These are phyloP conservation scores for Fusarium austroafricanum DNA, from an alignment of 2,329 filamentous ascomycete genomes.

Conservation along the genomic window DNA sequence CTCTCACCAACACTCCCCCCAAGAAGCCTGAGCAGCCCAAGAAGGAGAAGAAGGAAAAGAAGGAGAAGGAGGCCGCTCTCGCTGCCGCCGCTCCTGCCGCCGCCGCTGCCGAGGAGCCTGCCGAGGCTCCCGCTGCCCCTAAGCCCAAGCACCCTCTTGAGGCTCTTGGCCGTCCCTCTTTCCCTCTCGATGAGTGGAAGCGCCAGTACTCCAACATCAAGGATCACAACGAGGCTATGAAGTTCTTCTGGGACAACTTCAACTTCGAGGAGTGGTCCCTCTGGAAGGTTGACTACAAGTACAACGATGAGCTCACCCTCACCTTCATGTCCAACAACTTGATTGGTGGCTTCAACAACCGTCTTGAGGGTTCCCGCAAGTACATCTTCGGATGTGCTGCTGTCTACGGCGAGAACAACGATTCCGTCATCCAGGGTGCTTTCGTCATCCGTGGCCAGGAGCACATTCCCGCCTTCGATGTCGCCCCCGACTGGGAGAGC, in stretches of 20 bases:
- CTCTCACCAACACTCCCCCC: slow-evolving; percentile 75
- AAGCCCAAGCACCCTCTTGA: slow-evolving; percentile 98
- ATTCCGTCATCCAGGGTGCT: slow-evolving; percentile 91
- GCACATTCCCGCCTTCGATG: slow-evolving; percentile 86
- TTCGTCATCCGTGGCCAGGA: slow-evolving; percentile 97
- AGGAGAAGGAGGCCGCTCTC: slow-evolving; percentile 52
- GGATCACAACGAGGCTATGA: slow-evolving; percentile 78
- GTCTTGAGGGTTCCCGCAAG: slow-evolving; percentile 98
- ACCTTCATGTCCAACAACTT: slow-evolving; percentile 99
- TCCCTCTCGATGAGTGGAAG: slow-evolving; percentile 97
- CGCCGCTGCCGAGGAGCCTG: slow-evolving; percentile 49
- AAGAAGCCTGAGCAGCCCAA: slow-evolving; percentile 83
- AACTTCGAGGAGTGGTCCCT: slow-evolving; percentile 96
- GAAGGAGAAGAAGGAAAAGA: slow-evolving; percentile 76
- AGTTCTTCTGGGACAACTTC: slow-evolving; percentile 98
- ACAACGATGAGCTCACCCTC: slow-evolving; percentile 96
- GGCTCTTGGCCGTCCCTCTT: slow-evolving; percentile 79
- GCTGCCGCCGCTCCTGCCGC: slow-evolving; percentile 47
- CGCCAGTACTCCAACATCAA: slow-evolving; percentile 98
- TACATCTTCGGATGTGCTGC: slow-evolving; percentile 92
- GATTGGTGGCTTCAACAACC: slow-evolving; percentile 96
- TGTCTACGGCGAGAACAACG: slow-evolving; percentile 89
- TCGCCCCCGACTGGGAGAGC: slow-evolving; percentile 96
- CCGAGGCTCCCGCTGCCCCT: slow-evolving; percentile 67
- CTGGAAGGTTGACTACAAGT: slow-evolving; percentile 97